Evolutionary conservation across 1,139 yeast species (phyloP), one percentile per base, ranked within the genome.

Genomic region (Geotrichum candidum): DNA sequence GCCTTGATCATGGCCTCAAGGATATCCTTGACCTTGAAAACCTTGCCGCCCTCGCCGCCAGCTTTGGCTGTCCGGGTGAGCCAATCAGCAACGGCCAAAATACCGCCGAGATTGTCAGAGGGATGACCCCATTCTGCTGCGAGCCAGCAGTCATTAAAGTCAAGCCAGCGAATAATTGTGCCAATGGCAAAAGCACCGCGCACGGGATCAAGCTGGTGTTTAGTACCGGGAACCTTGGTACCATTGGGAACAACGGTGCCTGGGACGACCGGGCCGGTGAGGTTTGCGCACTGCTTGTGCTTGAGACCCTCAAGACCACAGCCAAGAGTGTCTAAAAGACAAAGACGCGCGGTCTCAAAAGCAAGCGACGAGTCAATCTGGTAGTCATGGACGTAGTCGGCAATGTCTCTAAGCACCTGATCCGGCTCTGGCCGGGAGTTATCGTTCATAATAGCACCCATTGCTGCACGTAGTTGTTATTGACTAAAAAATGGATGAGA

Each of bases 51-150:
- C 60, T 74, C 74, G 51, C 72, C 72, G 51, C 78, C 74, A 35
- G 80, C 78, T 69, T 78, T 80, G 62, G 77, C 74, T 41, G 77
- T 70, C 65, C 86, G 77, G 57, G 84, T 80, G 65, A 81, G 75
- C 76, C 82, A 79, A 69, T 83, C 86, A 27, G 86, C 82, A 46
- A 83, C 84, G 1, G 86, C 84, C 31, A 83, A 72, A 63, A 83
- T 82, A 57, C 84, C 84, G 57, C 86, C 86, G 63, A 83, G 67
- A 70, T 83, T 83, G 69, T 83, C 87, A 25, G 84, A 80, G 33
- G 86, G 86, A 70, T 83, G 86, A 6, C 87, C 87, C 86, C 87
- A 83, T 70, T 83, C 87, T 38, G 85, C 85, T 59, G 87, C 87
- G 53, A 83, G 72, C 86, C 86, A 83, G 71, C 86, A 82, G 70